Conservation (phyloP, 1,139 yeast species). For the Pichia sp. region DNA sequence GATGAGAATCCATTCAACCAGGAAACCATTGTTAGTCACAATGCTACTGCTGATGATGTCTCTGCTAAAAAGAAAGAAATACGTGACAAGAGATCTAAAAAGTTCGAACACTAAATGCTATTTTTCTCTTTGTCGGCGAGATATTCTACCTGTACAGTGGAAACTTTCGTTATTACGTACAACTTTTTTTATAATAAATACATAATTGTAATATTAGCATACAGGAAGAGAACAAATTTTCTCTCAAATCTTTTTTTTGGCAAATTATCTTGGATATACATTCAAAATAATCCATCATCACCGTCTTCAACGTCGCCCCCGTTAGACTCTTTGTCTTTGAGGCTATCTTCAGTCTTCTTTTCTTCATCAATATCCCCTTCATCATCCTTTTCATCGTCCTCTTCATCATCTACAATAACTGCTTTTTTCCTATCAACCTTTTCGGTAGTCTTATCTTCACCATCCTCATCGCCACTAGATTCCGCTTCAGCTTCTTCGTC, state of each 20-base stretch:
- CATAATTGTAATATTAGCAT: conserved; percentile 1
- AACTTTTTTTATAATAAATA: background rate
- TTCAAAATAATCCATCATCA: conserved; percentile 19
- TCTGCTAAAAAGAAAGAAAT: conserved; percentile 47
- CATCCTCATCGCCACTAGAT: conserved; percentile 20
- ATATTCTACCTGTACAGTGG: too few species aligned
- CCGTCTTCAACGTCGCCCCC: conserved; percentile 13
- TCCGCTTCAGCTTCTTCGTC: conserved; percentile 24
- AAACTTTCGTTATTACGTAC: too few species aligned
- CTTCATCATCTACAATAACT: conserved; percentile 24
- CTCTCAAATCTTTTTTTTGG: background rate
- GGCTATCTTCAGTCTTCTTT: background rate
- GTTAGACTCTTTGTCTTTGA: background rate
- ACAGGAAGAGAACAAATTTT: background rate
- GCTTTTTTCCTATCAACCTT: conserved; percentile 21
- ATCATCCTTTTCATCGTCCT: conserved; percentile 13
- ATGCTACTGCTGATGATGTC: conserved; percentile 60
- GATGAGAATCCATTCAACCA: conserved; percentile 86
- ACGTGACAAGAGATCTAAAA: conserved; percentile 39
- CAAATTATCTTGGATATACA: background rate
- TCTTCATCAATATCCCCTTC: conserved; percentile 12
- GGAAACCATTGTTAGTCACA: conserved; percentile 57
- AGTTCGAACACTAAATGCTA: conserved; percentile 27
- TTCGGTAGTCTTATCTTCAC: conserved; percentile 24
- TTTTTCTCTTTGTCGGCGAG: background rate